Evolutionary conservation across 345 rosid genomes (phyloP), one percentile per base, ranked within the genome.

Genomic region (Bretschneidera sinensis): DNA sequence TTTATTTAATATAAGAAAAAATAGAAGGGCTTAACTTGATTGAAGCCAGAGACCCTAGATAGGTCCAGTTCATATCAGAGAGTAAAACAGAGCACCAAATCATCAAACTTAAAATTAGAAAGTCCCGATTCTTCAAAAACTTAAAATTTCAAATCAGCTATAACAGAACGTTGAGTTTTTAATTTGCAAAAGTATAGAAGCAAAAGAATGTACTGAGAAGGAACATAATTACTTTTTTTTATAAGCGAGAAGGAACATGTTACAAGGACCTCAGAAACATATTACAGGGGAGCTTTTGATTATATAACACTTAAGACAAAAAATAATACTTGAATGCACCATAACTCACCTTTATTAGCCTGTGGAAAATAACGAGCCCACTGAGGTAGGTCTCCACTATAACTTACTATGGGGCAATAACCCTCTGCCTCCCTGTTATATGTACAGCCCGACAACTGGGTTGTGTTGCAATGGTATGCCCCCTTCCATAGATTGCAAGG

Each of bases 381-480:
- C 52, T 75, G 82, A 57, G 99, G 99, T 57, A 94, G 85, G 71
- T 94, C 99, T 57, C 87, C 95, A 24, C 85, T 85, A 73, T 94
- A 88, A 78, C 78, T 94, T 68, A 94, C 78, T 64, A 94, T 91
- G 49, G 99, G 99, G 67, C 99, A 94, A 69, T 94, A 94, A 57
- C 99, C 99, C 76, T 94, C 99, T 51, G 97, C 99, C 77, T 94
- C 96, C 78, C 99, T 85, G 78, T 91, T 91, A 73, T 88, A 91
- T 68, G 99, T 94, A 76, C 99, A 94, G 21, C 99, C 99, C 23
- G 99, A 94, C 69, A 86, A 72, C 67, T 82, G 95, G 52, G 96
- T 79, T 33, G 92, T 83, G 76, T 94, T 94, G 84, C 99, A 94
- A 69, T 76, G 92, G 67, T 94, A 94, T 57, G 96, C 88, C 28